Base-by-base conservation (phyloP, 495 filamentous ascomycete species). In the Xylaria bambusicola region DNA sequence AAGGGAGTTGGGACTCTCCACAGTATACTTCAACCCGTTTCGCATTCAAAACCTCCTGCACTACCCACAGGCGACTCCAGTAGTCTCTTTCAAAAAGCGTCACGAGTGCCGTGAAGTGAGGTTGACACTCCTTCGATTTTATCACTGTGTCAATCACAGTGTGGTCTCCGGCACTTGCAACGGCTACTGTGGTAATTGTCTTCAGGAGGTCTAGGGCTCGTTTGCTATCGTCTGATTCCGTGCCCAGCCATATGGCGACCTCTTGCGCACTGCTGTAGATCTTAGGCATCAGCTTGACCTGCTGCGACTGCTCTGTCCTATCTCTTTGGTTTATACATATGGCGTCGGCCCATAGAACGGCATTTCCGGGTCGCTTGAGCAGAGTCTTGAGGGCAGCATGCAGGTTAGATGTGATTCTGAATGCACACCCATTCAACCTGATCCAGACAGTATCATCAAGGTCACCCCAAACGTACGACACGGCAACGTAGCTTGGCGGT, bases 161-260 rank as follows among this genome's bases (percentile, higher is more conserved):
- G 23, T 47, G n/a, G n/a, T n/a, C n/a, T n/a, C n/a, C n/a, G n/a
- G n/a, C n/a, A n/a, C n/a, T n/a, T n/a, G n/a, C n/a, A n/a, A n/a
- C n/a, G n/a, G n/a, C n/a, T n/a, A n/a, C n/a, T n/a, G n/a, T n/a
- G n/a, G n/a, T n/a, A 27, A 27, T 47, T 13, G 15, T 26, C 26
- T 31, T 13, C n/a, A 49, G n/a, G 10, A 51, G 27, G 0, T 51
- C 29, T 15, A 17, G 33, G 15, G 65, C 66, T 54, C 52, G 49
- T 15, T 64, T 40, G 57, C 62, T 65, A 55, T 69, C 58, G 24
- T 68, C 61, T 13, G 40, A 61, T 18, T 66, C 60, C 17, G 61
- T 54, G 31, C 73, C 71, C 21, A 75, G 70, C 75, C 75, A 78
- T n/a, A 77, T 65, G 47, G 71, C 33, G 13, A 77, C 72, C 10